Percentiles rank a stretch among this genome's conserved stretches.
Conservation (phyloP, 129 eudicot genomes). For the Escallonia herrerae region DNA sequence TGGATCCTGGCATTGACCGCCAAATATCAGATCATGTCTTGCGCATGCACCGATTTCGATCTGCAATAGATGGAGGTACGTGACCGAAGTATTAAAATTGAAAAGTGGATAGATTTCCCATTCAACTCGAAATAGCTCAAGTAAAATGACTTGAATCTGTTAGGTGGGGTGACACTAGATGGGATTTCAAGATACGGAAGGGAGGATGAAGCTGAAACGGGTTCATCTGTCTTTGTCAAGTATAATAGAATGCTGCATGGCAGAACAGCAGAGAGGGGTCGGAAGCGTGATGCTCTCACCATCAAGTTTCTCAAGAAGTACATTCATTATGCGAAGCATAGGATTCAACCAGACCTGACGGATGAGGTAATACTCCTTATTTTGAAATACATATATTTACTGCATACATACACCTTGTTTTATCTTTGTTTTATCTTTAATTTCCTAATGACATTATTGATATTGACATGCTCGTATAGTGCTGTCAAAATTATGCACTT, state of each 20-base stretch:
- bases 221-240: slow-evolving; percentile 69
- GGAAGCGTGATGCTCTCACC: slow-evolving; percentile 68
- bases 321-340: slow-evolving; percentile 88
- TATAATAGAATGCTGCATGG: slow-evolving; percentile 91
- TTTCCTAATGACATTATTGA: too few relatives aligned
- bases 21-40: slow-evolving; percentile 90
- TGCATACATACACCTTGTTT: too few relatives aligned
- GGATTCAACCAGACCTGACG: slow-evolving; percentile 90
- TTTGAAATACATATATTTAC: neutral
- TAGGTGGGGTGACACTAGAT: slow-evolving; percentile 49
- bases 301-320: slow-evolving; percentile 94
- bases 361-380: slow-evolving; percentile 61
- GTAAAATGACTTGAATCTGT: slow-evolving; percentile 11
- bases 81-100: neutral
- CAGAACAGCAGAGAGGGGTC: slow-evolving; percentile 43
- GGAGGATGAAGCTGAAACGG: slow-evolving; percentile 67
- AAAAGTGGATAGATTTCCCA: neutral
- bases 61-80: slow-evolving; percentile 84
- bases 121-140: slow-evolving; percentile 12
- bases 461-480: too few relatives aligned
- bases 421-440: too few relatives aligned
- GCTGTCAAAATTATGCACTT: neutral
- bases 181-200: slow-evolving; percentile 51
- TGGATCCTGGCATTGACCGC: slow-evolving; percentile 93
- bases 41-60: slow-evolving; percentile 92